Evolutionary conservation across 2,329 filamentous ascomycete species (phyloP), one percentile per base, ranked within the genome.

Genomic region (Colletotrichum spaethianum): DNA sequence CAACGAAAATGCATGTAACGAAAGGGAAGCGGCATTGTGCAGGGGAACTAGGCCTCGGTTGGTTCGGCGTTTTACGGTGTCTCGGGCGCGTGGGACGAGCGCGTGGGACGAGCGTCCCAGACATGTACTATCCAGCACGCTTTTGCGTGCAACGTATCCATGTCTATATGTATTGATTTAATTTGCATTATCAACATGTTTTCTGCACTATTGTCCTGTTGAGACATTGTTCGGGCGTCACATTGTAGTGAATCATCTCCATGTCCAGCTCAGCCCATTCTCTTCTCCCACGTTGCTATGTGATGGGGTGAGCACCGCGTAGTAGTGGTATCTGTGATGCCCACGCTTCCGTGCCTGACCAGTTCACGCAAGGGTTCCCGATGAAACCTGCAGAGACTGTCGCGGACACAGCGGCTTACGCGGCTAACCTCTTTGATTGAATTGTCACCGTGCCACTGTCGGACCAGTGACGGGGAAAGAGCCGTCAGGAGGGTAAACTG

Each of bases 1-100:
- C 52, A 23, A n/a, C 11, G 44, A 64, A 38, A 59, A 55, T 63
- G 52, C 36, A 70, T 59, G 50, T 53, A 50, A 62, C 59, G 57
- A 56, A 56, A 36, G 26, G 36, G 53, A 59, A 18, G 40, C 65
- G 36, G 59, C 65, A 46, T 60, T 52, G 31, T 36, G 44, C 55
- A 46, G n/a, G 36, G 36, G 48, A 28, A 67, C 28, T 23, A 23
- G 23, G 44, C 23, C 55, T 31, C 44, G 60, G 36, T 40, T 38
- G 23, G n/a, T 52, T 52, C 44, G 53, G 60, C 60, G 40, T 53
- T 55, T 52, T 38, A 56, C 26, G 40, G 40, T 62, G 31, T 63
- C 65, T 63, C 48, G 26, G 61, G 36, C 26, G 48, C 48, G 23
- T 26, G 61, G 36, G 36, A 53, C 61, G 61, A 48, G 61, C 61